Base-by-base conservation (phyloP, 2,329 filamentous ascomycete genomes). In the Paraphaeosphaeria sporulosa region DNA sequence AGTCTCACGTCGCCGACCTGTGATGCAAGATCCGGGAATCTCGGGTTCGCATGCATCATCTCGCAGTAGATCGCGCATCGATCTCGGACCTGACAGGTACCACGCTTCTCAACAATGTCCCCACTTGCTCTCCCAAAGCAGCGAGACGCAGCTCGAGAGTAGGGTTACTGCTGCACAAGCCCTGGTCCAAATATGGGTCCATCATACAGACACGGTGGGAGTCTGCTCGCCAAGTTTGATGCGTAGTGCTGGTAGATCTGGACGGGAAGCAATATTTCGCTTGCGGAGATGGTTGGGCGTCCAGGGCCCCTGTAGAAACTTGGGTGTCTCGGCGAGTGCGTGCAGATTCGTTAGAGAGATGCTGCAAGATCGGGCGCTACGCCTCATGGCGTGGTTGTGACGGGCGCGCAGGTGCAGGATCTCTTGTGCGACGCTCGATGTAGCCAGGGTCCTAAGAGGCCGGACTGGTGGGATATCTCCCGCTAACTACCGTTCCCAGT, bases 271-370 rank as follows among this genome's bases (percentile, higher is more conserved):
- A 15, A 43, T 17, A 43, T 30, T 13, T 40, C 36, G 36, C 36
- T 25, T 53, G 34, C 50, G 50, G 50, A 42, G 36, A 53, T 53
- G 44, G 23, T 47, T 47, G 44, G 23, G 4, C 44, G 23, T 30
- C 23, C 15, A 27, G 23, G 44, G 17, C 12, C 23, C 44, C 13
- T 27, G 44, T 27, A 8, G 12, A 15, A 3, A 23, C n/a, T 2
- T 47, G 23, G 12, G 27, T 27, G 44, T 21, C 21, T 47, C 23
- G 21, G 23, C 23, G 44, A 30, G 44, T 5, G 44, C 23, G 13
- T 30, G 44, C 44, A 47, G 23, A 3, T 27, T 30, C 27, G 15
- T 30, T 47, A 47, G 23, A 47, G 23, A 8, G 44, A n/a, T 23
- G 27, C 23, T 47, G 44, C 23, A 47, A 47, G 23, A 47, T 30